A percentile compares a stretch with the other conserved stretches of the same genome.
phyloP scores from a whole-genome alignment of 257 asterid species.

The Thymus mandschuricus region DNA sequence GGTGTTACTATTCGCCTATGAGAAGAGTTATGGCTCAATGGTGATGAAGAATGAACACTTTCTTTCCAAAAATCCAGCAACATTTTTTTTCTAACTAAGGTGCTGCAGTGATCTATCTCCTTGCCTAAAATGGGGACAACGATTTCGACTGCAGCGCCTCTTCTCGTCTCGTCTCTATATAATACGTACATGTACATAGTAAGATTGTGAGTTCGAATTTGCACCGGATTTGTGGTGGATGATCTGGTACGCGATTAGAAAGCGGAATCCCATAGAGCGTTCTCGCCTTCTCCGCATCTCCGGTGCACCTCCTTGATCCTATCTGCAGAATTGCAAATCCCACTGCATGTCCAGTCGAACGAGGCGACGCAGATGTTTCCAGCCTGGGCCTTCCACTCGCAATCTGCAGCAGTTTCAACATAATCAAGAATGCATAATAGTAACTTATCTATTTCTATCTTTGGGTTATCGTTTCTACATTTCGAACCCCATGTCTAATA shows the following conservation, averaged over 20 bases:
- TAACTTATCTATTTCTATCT: no score
- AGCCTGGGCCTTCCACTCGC: slow-evolving; percentile 98
- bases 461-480: no score
- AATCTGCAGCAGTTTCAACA: slow-evolving; percentile 47
- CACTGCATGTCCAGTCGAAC: slow-evolving; percentile 93
- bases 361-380: slow-evolving; percentile 84
- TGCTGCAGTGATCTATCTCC: slow-evolving; percentile 33
- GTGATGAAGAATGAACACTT: not conserved
- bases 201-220: not conserved
- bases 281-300: slow-evolving; percentile 82
- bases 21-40: not conserved
- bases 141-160: slow-evolving; percentile 31
- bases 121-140: slow-evolving; percentile 44
- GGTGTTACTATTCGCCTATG: not conserved
- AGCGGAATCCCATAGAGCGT: slow-evolving; percentile 53
- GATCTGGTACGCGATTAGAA: slow-evolving; percentile 38
- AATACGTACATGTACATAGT: slow-evolving; percentile 33
- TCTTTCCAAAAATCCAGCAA: not conserved
- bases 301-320: slow-evolving; percentile 82
- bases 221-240: slow-evolving; percentile 29
- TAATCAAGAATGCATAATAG: not conserved
- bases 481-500: no score
- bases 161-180: slow-evolving; percentile 27
- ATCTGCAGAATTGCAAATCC: slow-evolving; percentile 76
- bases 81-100: not conserved